These are phyloP conservation scores for Colletotrichum musicola DNA, from an alignment of 2,329 filamentous ascomycete species.

Conservation along the genomic window DNA sequence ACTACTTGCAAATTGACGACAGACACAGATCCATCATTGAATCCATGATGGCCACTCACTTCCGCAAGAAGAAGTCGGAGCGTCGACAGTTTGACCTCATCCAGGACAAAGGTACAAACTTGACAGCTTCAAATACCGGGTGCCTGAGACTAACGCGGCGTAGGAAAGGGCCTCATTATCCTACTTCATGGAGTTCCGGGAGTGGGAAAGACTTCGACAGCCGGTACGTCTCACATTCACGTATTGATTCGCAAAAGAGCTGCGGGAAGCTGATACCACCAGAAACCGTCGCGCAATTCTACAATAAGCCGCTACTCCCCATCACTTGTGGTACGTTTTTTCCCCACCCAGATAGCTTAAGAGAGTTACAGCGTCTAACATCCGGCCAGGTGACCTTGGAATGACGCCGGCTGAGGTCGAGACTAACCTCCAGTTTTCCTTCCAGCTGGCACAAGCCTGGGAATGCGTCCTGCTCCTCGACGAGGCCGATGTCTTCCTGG, in stretches of 20 bases:
- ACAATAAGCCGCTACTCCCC: constrained; percentile 48
- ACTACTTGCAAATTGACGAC: neutral
- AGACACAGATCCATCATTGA: constrained; percentile 15
- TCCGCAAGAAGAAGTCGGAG: constrained; percentile 55
- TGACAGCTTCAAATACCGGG: accelerated
- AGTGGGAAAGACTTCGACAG: constrained; percentile 63
- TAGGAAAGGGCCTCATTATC: constrained; percentile 53
- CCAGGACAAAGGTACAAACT: constrained; percentile 55
- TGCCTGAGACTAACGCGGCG: neutral
- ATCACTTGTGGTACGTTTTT: constrained; percentile 64
- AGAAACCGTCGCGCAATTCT: constrained; percentile 23
- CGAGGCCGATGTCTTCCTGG: constrained; percentile 58
- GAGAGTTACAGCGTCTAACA: too few species aligned
- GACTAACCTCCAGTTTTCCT: neutral
- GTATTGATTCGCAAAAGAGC: neutral
- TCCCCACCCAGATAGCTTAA: too few species aligned
- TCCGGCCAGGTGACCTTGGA: constrained; percentile 39
- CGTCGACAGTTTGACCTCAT: constrained; percentile 54
- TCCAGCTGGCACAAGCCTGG: constrained; percentile 31
- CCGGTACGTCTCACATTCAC: constrained; percentile 37
- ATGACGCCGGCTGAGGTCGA: constrained; percentile 16
- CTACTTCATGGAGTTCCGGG: constrained; percentile 62
- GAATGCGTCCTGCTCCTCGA: constrained; percentile 31
- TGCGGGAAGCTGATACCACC: neutral
- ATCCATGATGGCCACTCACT: constrained; percentile 46